These are phyloP conservation scores for Corymbia maculata DNA, from an alignment of 345 rosid species.

Conservation along the genomic window DNA sequence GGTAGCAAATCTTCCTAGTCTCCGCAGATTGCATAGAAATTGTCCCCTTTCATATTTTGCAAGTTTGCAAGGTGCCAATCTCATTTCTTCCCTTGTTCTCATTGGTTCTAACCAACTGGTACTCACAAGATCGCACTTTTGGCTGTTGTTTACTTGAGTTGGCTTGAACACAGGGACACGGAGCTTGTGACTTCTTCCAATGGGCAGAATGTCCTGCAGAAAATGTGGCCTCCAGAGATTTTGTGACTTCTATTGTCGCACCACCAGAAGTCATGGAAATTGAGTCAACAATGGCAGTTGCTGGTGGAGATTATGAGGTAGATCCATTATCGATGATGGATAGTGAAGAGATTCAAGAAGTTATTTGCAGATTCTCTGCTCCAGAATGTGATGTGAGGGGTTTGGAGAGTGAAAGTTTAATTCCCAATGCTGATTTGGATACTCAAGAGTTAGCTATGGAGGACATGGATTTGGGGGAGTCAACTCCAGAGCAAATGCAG, in stretches of 20 bases:
- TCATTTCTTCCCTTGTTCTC: not conserved
- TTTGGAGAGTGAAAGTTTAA: not conserved
- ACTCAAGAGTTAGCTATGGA: not conserved
- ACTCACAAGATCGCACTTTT: not conserved
- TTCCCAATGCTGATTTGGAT: not conserved
- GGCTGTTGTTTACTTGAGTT: not conserved
- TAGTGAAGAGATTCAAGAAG: not conserved
- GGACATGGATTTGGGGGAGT: not conserved
- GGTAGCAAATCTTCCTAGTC: not conserved
- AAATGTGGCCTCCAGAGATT: not conserved
- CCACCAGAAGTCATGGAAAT: not conserved
- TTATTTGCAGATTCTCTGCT: not conserved
- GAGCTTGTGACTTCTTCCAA: not conserved
- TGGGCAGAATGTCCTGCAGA: not conserved
- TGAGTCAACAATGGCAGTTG: not conserved
- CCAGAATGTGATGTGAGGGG: not conserved
- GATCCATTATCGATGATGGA: not conserved
- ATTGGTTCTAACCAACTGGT: not conserved
- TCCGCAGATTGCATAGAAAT: not conserved
- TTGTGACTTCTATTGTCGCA: not conserved
- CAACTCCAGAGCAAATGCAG: not conserved
- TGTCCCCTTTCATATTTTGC: not conserved
- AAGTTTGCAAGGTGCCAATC: not conserved
- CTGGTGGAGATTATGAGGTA: not conserved
- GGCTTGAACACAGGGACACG: not conserved